These are phyloP conservation scores for Mycena rebaudengoi DNA, from an alignment of 768 basidiomycete species.

Conservation along the genomic window DNA sequence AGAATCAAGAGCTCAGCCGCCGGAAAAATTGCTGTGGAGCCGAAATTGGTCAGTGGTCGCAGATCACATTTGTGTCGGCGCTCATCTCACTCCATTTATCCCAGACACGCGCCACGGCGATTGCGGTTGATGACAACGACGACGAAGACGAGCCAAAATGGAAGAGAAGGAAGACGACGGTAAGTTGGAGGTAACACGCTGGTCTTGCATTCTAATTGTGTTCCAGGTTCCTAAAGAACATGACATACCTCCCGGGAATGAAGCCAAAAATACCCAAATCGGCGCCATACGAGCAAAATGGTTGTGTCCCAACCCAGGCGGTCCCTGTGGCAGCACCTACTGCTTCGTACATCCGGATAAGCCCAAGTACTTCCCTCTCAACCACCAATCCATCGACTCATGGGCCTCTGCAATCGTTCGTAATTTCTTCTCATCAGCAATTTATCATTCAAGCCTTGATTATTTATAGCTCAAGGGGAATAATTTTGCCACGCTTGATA, in stretches of 20 bases:
- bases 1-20: not conserved
- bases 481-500: conserved; percentile 17
- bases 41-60: not conserved
- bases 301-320: not conserved
- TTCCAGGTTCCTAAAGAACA: not conserved
- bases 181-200: no score
- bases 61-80: no score
- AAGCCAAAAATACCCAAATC: not conserved
- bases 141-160: no score
- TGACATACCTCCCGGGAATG: not conserved
- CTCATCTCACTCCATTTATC: no score
- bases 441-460: no score
- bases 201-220: not conserved
- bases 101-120: no score
- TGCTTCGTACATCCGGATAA: not conserved
- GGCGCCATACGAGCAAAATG: not conserved
- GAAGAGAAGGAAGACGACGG: no score
- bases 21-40: not conserved
- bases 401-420: conserved; percentile 30
- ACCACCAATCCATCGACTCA: conserved; percentile 21
- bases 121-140: no score
- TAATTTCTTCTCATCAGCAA: no score
- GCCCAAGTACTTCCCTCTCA: conserved; percentile 20
- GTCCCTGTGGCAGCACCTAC: not conserved
- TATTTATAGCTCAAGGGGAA: conserved; percentile 2